These are phyloP conservation scores for Pseudocercospora pini-densiflorae DNA, from an alignment of 2,329 filamentous ascomycete species.

Conservation along the genomic window DNA sequence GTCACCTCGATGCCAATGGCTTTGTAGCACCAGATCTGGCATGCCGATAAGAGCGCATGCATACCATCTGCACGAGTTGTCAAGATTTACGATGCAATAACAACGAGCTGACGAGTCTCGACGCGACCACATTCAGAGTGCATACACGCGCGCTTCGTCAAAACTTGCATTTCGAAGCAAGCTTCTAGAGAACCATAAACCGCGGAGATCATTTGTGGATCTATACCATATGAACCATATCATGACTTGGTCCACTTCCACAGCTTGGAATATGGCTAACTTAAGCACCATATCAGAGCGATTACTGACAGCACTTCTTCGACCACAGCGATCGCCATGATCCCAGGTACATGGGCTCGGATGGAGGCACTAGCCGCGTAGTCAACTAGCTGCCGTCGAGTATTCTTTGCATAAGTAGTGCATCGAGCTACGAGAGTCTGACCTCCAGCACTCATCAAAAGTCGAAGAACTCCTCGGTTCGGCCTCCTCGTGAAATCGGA, in stretches of 20 bases:
- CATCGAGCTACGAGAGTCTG: neutral
- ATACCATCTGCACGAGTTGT: neutral
- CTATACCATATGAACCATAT: too few relatives aligned
- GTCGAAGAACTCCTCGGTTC: too few relatives aligned
- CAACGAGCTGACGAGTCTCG: neutral
- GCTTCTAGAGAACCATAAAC: too few relatives aligned
- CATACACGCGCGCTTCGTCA: too few relatives aligned
- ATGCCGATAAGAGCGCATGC: neutral
- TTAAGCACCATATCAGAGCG: neutral
- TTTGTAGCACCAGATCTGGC: neutral
- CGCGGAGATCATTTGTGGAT: neutral
- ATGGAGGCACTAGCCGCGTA: neutral
- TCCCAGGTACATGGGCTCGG: neutral
- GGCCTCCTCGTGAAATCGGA: neutral
- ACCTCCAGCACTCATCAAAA: neutral
- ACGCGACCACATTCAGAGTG: too few relatives aligned
- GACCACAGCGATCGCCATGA: neutral
- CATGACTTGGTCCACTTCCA: neutral
- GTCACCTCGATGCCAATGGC: neutral
- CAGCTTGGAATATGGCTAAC: neutral
- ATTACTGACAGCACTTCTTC: neutral
- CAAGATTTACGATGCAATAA: neutral
- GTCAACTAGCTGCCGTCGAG: neutral
- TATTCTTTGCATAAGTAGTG: slow-evolving; percentile 4
- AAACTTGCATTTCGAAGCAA: too few relatives aligned